phyloP scores from a whole-genome alignment of 1,284 basidiomycete species.

The Leccinum griseonigrum region DNA sequence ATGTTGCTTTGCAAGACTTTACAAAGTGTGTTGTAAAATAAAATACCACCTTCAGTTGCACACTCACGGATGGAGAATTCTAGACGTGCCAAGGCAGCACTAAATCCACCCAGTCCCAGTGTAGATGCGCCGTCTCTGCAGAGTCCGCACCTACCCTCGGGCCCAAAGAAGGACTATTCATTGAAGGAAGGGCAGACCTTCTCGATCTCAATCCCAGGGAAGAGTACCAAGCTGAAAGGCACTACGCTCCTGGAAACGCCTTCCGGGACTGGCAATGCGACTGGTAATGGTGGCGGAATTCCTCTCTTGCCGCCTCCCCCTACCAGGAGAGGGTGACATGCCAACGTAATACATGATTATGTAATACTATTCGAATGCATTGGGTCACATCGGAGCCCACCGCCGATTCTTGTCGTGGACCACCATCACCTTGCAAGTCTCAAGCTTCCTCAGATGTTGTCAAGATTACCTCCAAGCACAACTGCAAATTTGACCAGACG shows the following conservation, averaged over 20 bases:
- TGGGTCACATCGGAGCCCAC: conserved; percentile 3
- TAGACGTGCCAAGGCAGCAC: conserved; percentile 60
- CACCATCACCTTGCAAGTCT: conserved; percentile 7
- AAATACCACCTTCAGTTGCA: background rate
- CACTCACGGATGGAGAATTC: conserved; percentile 1
- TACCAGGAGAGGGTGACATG: conserved; percentile 35
- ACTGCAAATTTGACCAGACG: conserved; percentile 13
- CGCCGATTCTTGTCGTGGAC: conserved; percentile 7
- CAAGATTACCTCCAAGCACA: conserved; percentile 26
- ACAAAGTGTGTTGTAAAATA: conserved; percentile 62
- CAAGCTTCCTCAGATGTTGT: conserved; percentile 28
- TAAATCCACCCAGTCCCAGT: conserved; percentile 52
- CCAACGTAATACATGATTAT: conserved; percentile 19
- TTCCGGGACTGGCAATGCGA: conserved; percentile 22
- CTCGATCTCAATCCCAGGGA: conserved; percentile 85
- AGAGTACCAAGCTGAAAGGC: conserved; percentile 37
- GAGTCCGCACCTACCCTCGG: conserved; percentile 61
- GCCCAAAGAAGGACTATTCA: conserved; percentile 92
- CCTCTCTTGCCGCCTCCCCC: conserved; percentile 79
- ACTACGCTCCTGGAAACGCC: conserved; percentile 38
- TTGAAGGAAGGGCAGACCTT: conserved; percentile 97
- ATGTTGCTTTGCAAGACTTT: conserved; percentile 94
- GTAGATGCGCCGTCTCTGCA: conserved; percentile 30
- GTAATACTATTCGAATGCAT: conserved; percentile 15
- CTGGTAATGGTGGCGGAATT: conserved; percentile 37